Percentiles rank a stretch among this genome's conserved stretches.
Evolutionary conservation across 352 stramenopile genomes (phyloP).

Genomic region (Globisporangium sylvaticum): DNA sequence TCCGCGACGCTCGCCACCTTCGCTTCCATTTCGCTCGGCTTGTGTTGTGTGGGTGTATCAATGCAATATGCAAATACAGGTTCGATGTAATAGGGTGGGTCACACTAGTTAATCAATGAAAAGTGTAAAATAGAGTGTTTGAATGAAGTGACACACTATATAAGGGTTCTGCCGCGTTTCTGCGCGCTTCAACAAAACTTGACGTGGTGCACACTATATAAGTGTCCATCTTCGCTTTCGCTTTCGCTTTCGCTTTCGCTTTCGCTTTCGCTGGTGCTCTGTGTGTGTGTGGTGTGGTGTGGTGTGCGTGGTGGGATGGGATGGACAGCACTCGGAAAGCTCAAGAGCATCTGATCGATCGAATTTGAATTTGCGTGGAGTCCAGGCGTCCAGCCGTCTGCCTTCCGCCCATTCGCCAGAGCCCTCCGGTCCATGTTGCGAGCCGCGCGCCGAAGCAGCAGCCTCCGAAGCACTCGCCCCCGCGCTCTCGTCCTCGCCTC

Average conservation of each 20-base stretch:
- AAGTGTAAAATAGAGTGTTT: not conserved
- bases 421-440: constrained; percentile 12
- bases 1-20: constrained; percentile 42
- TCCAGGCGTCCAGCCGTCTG: not conserved
- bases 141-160: not conserved
- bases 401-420: not conserved
- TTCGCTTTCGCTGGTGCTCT: not conserved
- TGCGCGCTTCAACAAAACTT: not conserved
- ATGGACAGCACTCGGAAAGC: not conserved
- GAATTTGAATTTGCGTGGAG: not conserved
- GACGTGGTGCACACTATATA: not conserved
- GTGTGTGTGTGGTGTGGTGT: not conserved
- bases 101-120: not conserved
- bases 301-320: not conserved
- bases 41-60: too few relatives aligned
- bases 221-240: not conserved
- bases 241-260: too few relatives aligned
- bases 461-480: constrained; percentile 1
- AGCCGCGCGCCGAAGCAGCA: constrained; percentile 1
- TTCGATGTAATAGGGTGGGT: constrained; percentile 1
- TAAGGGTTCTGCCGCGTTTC: not conserved
- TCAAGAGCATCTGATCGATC: not conserved
- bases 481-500: constrained; percentile 5
- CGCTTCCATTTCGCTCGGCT: constrained; percentile 17
- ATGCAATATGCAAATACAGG: too few relatives aligned